These are phyloP conservation scores for Eucalyptus tenuipes DNA, from an alignment of 345 rosid genomes.

Conservation along the genomic window DNA sequence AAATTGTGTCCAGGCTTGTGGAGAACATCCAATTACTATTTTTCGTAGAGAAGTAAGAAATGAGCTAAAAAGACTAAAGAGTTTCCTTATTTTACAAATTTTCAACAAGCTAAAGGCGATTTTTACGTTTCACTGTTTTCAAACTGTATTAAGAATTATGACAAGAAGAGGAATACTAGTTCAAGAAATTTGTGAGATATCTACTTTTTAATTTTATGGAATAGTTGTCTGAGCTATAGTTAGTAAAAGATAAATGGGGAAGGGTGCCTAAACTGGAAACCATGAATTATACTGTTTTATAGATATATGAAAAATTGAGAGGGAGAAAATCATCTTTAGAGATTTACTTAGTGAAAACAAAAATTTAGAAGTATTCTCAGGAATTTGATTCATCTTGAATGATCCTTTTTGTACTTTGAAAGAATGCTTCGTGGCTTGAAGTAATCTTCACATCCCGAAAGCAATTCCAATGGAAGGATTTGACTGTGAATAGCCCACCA, in stretches of 20 bases:
- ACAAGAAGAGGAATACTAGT: neutral
- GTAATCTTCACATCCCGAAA: neutral
- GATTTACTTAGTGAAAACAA: neutral
- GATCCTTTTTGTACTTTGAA: neutral
- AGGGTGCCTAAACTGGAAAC: neutral
- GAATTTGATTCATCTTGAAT: neutral
- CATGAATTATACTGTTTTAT: neutral
- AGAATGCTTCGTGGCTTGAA: neutral
- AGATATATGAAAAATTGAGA: neutral
- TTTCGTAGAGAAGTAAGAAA: neutral
- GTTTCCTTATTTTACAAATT: neutral
- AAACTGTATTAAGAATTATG: neutral
- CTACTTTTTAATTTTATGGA: neutral
- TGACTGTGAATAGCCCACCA: neutral
- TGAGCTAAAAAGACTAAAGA: neutral
- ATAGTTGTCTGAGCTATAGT: neutral
- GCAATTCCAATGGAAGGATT: neutral
- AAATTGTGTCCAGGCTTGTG: neutral
- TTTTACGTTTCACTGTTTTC: neutral
- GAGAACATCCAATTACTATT: neutral
- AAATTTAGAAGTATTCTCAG: neutral
- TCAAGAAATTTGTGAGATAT: neutral
- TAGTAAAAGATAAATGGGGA: neutral
- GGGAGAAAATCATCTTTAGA: neutral
- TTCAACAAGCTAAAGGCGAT: neutral